These are phyloP conservation scores for Ophiocordyceps camponoti-leonardi DNA, from an alignment of 2,329 filamentous ascomycete species.

Conservation along the genomic window DNA sequence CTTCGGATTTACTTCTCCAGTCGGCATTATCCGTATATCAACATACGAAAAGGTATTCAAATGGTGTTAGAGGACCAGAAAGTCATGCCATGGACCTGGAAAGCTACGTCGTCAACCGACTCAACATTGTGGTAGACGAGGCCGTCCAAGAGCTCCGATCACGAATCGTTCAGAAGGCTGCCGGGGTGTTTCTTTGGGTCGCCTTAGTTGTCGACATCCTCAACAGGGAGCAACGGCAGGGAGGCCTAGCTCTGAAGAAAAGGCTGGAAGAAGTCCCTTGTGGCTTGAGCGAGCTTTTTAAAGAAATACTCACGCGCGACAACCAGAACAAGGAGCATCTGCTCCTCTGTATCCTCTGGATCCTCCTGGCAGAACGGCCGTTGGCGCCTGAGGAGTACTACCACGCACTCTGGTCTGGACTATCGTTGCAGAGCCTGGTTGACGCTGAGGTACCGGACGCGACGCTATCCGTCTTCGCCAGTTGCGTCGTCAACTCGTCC, in stretches of 20 bases:
- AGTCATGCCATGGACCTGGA: too few species aligned
- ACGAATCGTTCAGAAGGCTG: neutral
- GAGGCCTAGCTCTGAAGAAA: conserved; percentile 8
- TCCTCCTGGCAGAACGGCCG: conserved; percentile 29
- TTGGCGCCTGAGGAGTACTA: conserved; percentile 27
- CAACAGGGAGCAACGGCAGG: conserved; percentile 3
- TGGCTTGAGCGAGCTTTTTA: conserved; percentile 29
- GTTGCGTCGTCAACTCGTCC: conserved; percentile 19
- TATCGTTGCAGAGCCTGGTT: accelerated
- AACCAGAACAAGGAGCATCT: conserved; percentile 19
- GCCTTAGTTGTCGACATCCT: conserved; percentile 1
- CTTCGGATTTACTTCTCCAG: too few species aligned
- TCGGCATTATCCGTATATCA: too few species aligned
- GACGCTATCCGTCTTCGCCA: neutral
- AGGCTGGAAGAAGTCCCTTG: conserved; percentile 17
- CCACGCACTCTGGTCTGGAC: conserved; percentile 5
- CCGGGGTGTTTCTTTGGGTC: conserved; percentile 3
- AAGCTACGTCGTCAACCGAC: too few species aligned
- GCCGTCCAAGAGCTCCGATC: neutral
- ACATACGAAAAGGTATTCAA: too few species aligned
- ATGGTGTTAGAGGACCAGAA: too few species aligned
- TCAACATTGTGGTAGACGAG: too few species aligned
- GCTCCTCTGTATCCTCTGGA: conserved; percentile 28
- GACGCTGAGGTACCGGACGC: too few species aligned
- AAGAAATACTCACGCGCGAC: conserved; percentile 31